These are phyloP conservation scores for Lasiodiplodia theobromae DNA, from an alignment of 2,329 filamentous ascomycete genomes.

Conservation along the genomic window DNA sequence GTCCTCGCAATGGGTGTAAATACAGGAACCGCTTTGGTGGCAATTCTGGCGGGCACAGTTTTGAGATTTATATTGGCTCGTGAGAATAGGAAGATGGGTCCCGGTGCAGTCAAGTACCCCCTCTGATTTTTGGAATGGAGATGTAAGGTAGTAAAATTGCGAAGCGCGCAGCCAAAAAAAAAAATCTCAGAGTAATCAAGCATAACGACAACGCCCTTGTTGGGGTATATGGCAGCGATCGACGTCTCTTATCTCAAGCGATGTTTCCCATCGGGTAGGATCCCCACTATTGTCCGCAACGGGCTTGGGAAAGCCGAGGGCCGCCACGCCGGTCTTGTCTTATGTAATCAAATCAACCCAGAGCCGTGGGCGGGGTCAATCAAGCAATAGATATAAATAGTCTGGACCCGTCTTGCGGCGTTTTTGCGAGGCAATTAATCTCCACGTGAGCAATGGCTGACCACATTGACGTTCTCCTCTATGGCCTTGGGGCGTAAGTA, in stretches of 20 bases:
- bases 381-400: not conserved
- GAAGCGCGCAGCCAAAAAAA: too few relatives aligned
- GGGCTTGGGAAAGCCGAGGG: too few relatives aligned
- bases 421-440: not conserved
- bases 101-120: not conserved
- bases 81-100: not conserved
- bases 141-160: too few relatives aligned
- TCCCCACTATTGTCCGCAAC: too few relatives aligned
- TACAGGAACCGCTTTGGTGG: not conserved
- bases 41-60: conserved; percentile 4
- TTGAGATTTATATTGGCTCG: not conserved
- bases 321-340: too few relatives aligned
- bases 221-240: too few relatives aligned
- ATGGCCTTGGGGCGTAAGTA: not conserved
- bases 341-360: not conserved
- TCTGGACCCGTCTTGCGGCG: not conserved
- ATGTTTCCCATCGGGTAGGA: too few relatives aligned
- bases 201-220: too few relatives aligned
- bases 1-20: conserved; percentile 12
- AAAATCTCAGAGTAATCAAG: too few relatives aligned
- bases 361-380: not conserved
- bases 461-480: conserved; percentile 1
- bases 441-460: not conserved
- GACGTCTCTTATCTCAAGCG: too few relatives aligned
- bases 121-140: not conserved